phyloP scores from a whole-genome alignment of 2,329 filamentous ascomycete species.

The Xylaria arbuscula region DNA sequence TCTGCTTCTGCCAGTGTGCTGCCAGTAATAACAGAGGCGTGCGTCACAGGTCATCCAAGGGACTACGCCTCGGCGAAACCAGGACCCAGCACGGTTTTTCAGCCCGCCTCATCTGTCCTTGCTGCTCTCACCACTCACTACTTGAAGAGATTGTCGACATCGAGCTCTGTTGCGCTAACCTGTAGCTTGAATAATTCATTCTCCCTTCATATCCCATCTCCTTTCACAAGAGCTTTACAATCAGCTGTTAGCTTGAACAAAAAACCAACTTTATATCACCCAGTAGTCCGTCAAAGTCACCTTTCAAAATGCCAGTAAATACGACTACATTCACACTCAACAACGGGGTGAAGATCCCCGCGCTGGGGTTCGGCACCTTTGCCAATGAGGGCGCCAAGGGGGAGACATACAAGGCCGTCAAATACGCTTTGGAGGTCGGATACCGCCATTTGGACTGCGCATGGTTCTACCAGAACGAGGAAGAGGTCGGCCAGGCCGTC shows the following conservation, averaged over 20 bases:
- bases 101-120: slow-evolving; percentile 4
- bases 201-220: background rate
- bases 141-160: slow-evolving; percentile 24
- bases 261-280: background rate
- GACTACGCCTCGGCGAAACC: slow-evolving; percentile 10
- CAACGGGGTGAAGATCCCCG: slow-evolving; percentile 69
- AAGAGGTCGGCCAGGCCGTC: slow-evolving; percentile 68
- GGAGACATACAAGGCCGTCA: slow-evolving; percentile 72
- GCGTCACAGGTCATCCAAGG: slow-evolving; percentile 8
- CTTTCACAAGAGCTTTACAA: slow-evolving; percentile 9
- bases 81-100: slow-evolving; percentile 6
- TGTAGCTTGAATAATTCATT: slow-evolving; percentile 12
- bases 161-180: background rate
- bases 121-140: slow-evolving; percentile 3
- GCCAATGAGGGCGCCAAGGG: slow-evolving; percentile 71
- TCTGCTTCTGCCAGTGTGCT: background rate
- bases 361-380: slow-evolving; percentile 73
- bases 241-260: slow-evolving; percentile 1
- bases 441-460: slow-evolving; percentile 77
- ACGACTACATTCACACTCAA: slow-evolving; percentile 58
- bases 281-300: background rate
- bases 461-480: slow-evolving; percentile 76
- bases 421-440: slow-evolving; percentile 69
- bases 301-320: slow-evolving; percentile 36
- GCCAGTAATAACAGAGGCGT: slow-evolving; percentile 21